Percentiles rank a stretch among this genome's conserved stretches.
phyloP scores from a whole-genome alignment of 2,329 filamentous ascomycete genomes.

The Alternaria tenuissima region DNA sequence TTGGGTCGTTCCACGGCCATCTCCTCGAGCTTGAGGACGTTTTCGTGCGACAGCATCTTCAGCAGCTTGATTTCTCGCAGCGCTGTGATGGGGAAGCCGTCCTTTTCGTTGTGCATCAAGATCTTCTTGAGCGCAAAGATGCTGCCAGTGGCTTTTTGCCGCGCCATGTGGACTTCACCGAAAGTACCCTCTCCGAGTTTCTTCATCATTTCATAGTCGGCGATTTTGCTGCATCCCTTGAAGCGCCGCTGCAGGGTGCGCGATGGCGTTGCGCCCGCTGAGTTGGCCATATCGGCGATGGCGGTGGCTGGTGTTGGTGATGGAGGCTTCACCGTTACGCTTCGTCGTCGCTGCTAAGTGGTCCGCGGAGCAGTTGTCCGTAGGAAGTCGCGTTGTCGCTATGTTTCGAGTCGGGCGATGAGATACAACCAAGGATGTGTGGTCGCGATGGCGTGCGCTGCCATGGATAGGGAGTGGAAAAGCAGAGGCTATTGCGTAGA shows the following conservation, averaged over 20 bases:
- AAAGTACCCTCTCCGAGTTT: constrained; percentile 97
- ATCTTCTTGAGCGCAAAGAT: constrained; percentile 97
- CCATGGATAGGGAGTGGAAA: constrained; percentile 28
- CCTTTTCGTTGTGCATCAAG: constrained; percentile 98
- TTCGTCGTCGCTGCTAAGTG: constrained; percentile 23
- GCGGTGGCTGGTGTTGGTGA: neutral
- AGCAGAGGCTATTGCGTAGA: constrained; percentile 25
- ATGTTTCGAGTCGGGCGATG: constrained; percentile 20
- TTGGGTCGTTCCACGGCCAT: constrained; percentile 89
- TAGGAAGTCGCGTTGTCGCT: constrained; percentile 15
- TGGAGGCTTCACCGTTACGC: neutral
- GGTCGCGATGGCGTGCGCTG: constrained; percentile 28
- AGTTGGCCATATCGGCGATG: constrained; percentile 28
- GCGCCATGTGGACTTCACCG: constrained; percentile 92
- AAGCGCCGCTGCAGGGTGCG: constrained; percentile 67
- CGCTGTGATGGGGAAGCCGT: constrained; percentile 98
- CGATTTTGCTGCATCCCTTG: constrained; percentile 82
- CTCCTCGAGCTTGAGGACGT: constrained; percentile 86
- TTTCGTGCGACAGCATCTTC: constrained; percentile 91
- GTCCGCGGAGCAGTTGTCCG: constrained; percentile 20
- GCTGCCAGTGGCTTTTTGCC: constrained; percentile 75
- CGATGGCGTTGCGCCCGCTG: constrained; percentile 53
- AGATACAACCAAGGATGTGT: constrained; percentile 5
- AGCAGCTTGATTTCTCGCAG: constrained; percentile 97
- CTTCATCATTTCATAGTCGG: constrained; percentile 78